A percentile compares a stretch with the other conserved stretches of the same genome.
Conservation (phyloP, 768 basidiomycete species). For the Phanerochaete sordida region DNA sequence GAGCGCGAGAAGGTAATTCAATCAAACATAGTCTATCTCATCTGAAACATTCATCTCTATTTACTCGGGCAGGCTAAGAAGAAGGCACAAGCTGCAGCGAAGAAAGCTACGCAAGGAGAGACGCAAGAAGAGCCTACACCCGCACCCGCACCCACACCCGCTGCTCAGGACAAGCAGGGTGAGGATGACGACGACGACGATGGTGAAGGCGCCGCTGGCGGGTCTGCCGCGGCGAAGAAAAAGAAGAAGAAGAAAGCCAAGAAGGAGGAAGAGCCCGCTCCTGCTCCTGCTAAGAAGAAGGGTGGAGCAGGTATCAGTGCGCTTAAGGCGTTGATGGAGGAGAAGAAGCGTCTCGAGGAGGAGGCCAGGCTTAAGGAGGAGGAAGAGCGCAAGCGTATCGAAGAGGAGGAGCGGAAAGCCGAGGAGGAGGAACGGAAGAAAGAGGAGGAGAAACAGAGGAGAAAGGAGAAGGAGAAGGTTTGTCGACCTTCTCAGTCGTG, state of each 20-base stretch:
- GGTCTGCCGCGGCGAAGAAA: conserved; percentile 50
- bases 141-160: conserved; percentile 15
- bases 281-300: conserved; percentile 65
- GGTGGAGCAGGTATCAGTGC: conserved; percentile 66
- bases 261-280: conserved; percentile 62
- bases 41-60: not conserved
- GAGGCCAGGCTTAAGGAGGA: conserved; percentile 69
- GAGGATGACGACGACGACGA: conserved; percentile 46
- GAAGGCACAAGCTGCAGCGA: conserved; percentile 89
- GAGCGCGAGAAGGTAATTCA: conserved; percentile 83
- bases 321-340: conserved; percentile 88
- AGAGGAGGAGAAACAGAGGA: conserved; percentile 81
- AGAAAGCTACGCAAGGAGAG: conserved; percentile 44
- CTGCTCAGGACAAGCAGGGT: conserved; percentile 19
- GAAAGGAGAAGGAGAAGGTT: conserved; percentile 89
- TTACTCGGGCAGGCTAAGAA: conserved; percentile 70
- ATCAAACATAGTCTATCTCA: not conserved
- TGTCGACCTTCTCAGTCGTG: not conserved
- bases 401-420: conserved; percentile 81
- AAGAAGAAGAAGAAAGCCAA: conserved; percentile 86
- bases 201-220: conserved; percentile 67
- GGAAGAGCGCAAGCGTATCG: conserved; percentile 76
- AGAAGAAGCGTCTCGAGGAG: conserved; percentile 85
- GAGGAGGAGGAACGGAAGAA: conserved; percentile 75
- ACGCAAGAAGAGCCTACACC: conserved; percentile 27